These are phyloP conservation scores for Ganoderma multipileum DNA, from an alignment of 1,284 basidiomycete genomes.

Conservation along the genomic window DNA sequence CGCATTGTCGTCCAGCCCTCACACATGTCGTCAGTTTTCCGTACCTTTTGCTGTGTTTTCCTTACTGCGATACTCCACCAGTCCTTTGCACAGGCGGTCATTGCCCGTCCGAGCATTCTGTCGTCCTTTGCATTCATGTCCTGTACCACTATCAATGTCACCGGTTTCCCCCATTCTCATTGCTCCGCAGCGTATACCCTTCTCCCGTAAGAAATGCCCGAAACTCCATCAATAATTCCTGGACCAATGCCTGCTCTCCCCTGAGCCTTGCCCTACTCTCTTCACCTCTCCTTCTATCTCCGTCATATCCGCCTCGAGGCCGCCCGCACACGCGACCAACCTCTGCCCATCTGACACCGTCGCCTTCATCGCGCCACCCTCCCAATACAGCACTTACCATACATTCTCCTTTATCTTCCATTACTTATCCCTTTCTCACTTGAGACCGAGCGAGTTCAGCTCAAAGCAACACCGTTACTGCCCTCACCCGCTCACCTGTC, in stretches of 20 bases:
- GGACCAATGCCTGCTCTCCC: neutral
- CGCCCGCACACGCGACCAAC: neutral
- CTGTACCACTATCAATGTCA: neutral
- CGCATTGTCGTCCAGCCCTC: neutral
- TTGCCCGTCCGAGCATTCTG: neutral
- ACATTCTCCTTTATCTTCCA: neutral
- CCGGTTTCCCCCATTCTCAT: neutral
- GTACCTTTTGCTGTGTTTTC: neutral
- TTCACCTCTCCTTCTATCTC: conserved; percentile 18
- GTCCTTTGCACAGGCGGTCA: neutral
- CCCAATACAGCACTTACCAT: conserved; percentile 6
- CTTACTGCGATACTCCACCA: neutral
- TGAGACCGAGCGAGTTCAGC: neutral
- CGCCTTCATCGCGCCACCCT: conserved; percentile 11
- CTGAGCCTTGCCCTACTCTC: neutral
- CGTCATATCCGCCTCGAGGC: conserved; percentile 26
- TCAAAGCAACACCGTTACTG: neutral
- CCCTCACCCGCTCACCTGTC: neutral
- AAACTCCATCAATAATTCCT: neutral
- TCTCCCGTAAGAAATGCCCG: neutral
- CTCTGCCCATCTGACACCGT: neutral
- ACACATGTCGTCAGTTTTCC: neutral
- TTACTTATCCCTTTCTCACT: neutral
- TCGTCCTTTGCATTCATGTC: neutral
- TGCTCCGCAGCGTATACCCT: neutral